Base-by-base conservation (phyloP, 352 stramenopile species). In the Globisporangium heterothallicum region DNA sequence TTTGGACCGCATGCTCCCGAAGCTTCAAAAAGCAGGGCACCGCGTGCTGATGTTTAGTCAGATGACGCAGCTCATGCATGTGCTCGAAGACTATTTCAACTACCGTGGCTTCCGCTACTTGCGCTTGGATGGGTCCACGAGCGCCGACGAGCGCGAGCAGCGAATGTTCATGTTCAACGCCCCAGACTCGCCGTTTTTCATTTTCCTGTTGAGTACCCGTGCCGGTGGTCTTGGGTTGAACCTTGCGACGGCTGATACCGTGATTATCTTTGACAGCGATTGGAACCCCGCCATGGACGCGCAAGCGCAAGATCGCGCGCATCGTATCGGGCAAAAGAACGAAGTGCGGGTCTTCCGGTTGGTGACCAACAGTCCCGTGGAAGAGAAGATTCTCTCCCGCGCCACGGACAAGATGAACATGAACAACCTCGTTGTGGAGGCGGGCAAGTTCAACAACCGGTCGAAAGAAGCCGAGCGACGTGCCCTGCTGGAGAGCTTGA, bases 201-300 rank as follows among this genome's bases (percentile, higher is more conserved):
- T 88, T 26, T 99, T 99, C 66, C 70, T 99, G 14, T 69, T 99
- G 25, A 98, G 84, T 64, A 99, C 97, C 18, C 81, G 96, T 7
- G 96, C 97, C 22, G 97, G 97, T 59, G 97, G 97, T 21, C 73
- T 99, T 24, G 97, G 97, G 21, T 63, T 99, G 19, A 99, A 99
- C 68, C 84, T 99, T 22, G 95, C 94, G 26, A 96, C 95, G 19
- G 97, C 97, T 24, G 97, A 99, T 61, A 99, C 96, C 5, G 96
- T 99, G 6, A 97, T 99, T 38, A 98, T 99, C 66, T 99, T 98
- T 59, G 97, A 99, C 63, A 98, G 85, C 58, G 97, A 99, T 65
- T 99, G 97, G 96, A 99, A 99, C 69, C 97, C 97, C n/a, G 91
- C 97, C 34, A 95, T 96, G 80, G 91, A 97, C 53, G 87, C 88